These are phyloP conservation scores for Coniosporium apollinis DNA, from an alignment of 495 filamentous ascomycete species.

Conservation along the genomic window DNA sequence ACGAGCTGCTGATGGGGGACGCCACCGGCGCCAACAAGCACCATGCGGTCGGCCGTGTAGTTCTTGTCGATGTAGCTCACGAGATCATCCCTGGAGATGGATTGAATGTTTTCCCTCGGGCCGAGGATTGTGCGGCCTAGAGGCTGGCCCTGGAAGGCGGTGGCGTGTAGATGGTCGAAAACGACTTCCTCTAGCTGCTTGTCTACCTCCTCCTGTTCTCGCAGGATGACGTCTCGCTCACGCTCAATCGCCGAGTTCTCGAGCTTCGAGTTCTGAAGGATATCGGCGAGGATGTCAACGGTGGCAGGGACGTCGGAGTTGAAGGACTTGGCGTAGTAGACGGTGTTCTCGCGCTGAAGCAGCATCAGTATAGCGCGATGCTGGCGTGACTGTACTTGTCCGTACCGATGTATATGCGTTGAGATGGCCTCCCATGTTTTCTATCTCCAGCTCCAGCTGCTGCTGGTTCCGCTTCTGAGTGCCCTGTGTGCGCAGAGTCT, in stretches of 20 bases:
- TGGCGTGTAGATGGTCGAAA: constrained; percentile 97
- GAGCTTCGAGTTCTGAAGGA: constrained; percentile 97
- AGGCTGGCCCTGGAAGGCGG: constrained; percentile 88
- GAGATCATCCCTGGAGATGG: constrained; percentile 80
- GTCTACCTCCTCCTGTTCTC: constrained; percentile 98
- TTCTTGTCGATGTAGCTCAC: constrained; percentile 95
- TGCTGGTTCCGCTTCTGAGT: constrained; percentile 85
- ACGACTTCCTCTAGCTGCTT: constrained; percentile 99
- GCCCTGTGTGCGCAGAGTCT: constrained; percentile 41
- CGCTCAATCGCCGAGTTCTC: constrained; percentile 85
- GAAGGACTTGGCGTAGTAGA: constrained; percentile 99
- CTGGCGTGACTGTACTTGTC: constrained; percentile 5
- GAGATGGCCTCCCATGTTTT: constrained; percentile 98
- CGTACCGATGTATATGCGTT: constrained; percentile 99
- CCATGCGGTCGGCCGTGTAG: constrained; percentile 99
- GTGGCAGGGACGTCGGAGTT: constrained; percentile 89
- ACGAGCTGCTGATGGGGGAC: constrained; percentile 88
- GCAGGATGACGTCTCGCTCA: constrained; percentile 93
- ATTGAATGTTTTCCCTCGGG: constrained; percentile 94
- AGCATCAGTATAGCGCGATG: constrained; percentile 19
- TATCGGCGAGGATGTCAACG: constrained; percentile 96
- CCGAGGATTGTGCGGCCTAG: constrained; percentile 96
- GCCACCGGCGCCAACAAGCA: constrained; percentile 88
- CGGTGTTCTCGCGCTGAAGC: constrained; percentile 84
- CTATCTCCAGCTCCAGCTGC: constrained; percentile 96